A percentile compares a stretch with the other conserved stretches of the same genome.
Evolutionary conservation across 805 yeast species (phyloP).

Genomic region (Suhomyces prunicola): DNA sequence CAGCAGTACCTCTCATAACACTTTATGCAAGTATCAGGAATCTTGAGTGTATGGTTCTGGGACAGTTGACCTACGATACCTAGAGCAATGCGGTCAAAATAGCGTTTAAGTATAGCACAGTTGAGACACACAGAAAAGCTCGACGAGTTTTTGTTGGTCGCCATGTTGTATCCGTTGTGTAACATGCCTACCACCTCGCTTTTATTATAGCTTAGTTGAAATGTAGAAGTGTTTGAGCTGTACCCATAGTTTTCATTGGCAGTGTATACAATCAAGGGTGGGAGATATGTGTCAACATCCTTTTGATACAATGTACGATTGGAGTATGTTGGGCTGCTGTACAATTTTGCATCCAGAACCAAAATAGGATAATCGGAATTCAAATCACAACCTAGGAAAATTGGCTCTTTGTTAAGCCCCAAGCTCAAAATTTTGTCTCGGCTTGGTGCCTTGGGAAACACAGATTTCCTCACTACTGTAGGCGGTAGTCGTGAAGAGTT

Average conservation of each 20-base stretch:
- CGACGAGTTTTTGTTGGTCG: constrained; percentile 41
- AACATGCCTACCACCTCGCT: constrained; percentile 45
- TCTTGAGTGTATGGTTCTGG: not conserved
- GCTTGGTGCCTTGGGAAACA: constrained; percentile 38
- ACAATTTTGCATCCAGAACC: not conserved
- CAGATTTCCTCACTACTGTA: constrained; percentile 7
- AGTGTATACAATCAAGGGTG: constrained; percentile 54
- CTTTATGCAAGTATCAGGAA: constrained; percentile 15
- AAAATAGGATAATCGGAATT: constrained; percentile 25
- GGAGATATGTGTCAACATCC: constrained; percentile 25
- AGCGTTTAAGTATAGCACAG: constrained; percentile 55
- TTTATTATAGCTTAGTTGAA: constrained; percentile 48
- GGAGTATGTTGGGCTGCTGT: not conserved
- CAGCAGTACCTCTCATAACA: constrained; percentile 21
- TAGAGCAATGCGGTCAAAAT: constrained; percentile 31
- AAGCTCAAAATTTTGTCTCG: constrained; percentile 18
- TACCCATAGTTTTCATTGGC: constrained; percentile 44
- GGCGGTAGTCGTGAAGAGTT: not conserved
- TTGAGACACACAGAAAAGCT: constrained; percentile 49
- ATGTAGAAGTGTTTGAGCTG: constrained; percentile 56
- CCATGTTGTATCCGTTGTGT: constrained; percentile 51
- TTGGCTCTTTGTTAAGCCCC: constrained; percentile 24
- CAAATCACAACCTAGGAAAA: constrained; percentile 44
- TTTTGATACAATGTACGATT: not conserved
- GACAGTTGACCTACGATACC: not conserved